These are phyloP conservation scores for Yamadazyma laniorum DNA, from an alignment of 805 yeast species.

Conservation along the genomic window DNA sequence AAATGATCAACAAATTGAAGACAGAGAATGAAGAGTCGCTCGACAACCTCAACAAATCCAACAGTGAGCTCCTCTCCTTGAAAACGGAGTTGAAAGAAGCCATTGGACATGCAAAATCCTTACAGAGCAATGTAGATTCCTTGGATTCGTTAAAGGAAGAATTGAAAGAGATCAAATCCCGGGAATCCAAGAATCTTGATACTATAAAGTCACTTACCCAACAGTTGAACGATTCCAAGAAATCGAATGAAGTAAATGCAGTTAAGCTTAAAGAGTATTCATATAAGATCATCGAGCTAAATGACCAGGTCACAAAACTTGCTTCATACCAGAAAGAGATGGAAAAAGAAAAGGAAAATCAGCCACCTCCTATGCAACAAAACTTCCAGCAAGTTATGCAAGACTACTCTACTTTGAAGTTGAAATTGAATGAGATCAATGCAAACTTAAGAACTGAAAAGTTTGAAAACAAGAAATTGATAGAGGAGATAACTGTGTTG, in stretches of 20 bases:
- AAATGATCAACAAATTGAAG: constrained; percentile 11
- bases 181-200: constrained; percentile 6
- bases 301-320: constrained; percentile 21
- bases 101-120: neutral
- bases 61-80: constrained; percentile 10
- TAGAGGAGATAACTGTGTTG: constrained; percentile 57
- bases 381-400: constrained; percentile 29
- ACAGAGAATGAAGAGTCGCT: constrained; percentile 11
- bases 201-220: constrained; percentile 4
- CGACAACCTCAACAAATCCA: constrained; percentile 12
- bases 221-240: constrained; percentile 8
- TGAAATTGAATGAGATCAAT: constrained; percentile 51
- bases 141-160: constrained; percentile 1
- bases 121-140: neutral
- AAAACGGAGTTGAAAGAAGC: constrained; percentile 11
- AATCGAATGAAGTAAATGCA: constrained; percentile 1
- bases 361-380: constrained; percentile 23
- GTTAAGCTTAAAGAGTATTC: constrained; percentile 22
- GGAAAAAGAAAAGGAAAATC: constrained; percentile 37
- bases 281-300: constrained; percentile 25
- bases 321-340: constrained; percentile 18
- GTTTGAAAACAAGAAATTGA: constrained; percentile 44
- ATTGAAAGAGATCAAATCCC: neutral
- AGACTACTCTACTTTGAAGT: constrained; percentile 48
- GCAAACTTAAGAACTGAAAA: constrained; percentile 49